phyloP scores from a whole-genome alignment of 2,329 filamentous ascomycete species.

The Paecilomyces dactylethromorphus region DNA sequence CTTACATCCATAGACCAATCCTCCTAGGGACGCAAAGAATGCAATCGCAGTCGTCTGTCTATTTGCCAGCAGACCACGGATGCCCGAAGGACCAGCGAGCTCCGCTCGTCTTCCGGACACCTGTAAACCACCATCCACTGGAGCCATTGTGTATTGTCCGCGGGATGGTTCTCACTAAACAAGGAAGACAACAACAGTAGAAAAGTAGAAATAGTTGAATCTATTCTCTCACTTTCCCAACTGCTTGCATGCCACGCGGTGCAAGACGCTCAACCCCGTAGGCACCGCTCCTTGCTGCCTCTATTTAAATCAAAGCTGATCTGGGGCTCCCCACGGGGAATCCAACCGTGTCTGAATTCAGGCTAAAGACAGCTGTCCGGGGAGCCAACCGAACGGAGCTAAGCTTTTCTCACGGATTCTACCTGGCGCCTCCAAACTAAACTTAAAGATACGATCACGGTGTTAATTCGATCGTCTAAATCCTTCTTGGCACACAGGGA shows the following conservation, averaged over 20 bases:
- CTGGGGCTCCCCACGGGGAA: background rate
- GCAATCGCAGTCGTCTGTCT: constrained; percentile 50
- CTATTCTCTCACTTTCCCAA: background rate
- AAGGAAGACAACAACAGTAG: background rate
- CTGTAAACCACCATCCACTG: constrained; percentile 13
- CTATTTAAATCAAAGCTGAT: background rate
- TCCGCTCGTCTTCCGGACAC: constrained; percentile 27
- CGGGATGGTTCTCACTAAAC: background rate
- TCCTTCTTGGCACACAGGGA: background rate
- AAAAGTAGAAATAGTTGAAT: background rate
- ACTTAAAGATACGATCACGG: background rate
- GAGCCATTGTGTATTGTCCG: constrained; percentile 6
- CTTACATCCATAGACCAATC: constrained; percentile 53
- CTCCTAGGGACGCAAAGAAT: constrained; percentile 48
- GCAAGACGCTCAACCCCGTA: background rate
- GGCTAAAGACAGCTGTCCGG: background rate
- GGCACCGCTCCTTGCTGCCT: background rate
- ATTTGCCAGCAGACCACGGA: constrained; percentile 46
- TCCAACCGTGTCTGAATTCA: background rate
- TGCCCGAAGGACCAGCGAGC: constrained; percentile 35
- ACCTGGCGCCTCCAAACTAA: background rate
- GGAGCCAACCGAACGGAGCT: background rate
- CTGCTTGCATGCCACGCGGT: background rate
- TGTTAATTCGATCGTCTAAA: background rate
- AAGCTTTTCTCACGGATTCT: background rate